phyloP scores from a whole-genome alignment of 768 basidiomycete species.

The Boletus pseudo-olivaceus region DNA sequence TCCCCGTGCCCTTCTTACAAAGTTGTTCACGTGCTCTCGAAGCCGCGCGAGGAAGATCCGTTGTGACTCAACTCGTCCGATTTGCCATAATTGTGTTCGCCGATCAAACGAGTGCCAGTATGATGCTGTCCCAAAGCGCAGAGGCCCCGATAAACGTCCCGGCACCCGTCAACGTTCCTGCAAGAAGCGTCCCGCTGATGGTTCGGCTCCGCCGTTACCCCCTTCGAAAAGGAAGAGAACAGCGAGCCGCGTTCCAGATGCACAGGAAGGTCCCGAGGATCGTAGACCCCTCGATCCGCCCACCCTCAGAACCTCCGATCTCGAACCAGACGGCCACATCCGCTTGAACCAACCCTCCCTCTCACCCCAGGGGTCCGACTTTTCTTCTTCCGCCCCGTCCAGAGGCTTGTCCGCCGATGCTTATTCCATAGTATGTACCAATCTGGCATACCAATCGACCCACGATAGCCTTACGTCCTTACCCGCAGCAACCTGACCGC shows the following conservation, averaged over 20 bases:
- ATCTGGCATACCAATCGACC: neutral
- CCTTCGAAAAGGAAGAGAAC: conserved; percentile 54
- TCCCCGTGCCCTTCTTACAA: conserved; percentile 27
- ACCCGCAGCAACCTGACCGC: conserved; percentile 27
- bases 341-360: conserved; percentile 31
- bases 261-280: conserved; percentile 29
- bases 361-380: conserved; percentile 29
- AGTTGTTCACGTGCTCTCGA: conserved; percentile 32
- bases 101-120: conserved; percentile 77
- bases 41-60: conserved; percentile 84
- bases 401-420: conserved; percentile 27
- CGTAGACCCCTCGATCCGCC: conserved; percentile 28
- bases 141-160: conserved; percentile 83
- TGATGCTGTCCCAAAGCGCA: conserved; percentile 74
- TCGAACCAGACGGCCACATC: conserved; percentile 22
- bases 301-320: conserved; percentile 24
- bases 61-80: conserved; percentile 79
- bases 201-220: conserved; percentile 49
- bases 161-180: conserved; percentile 80
- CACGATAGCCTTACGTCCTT: conserved; percentile 2
- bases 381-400: conserved; percentile 27
- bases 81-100: conserved; percentile 79
- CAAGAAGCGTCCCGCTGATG: conserved; percentile 68
- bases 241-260: conserved; percentile 29
- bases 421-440: conserved; percentile 24